phyloP scores from a whole-genome alignment of 2,329 filamentous ascomycete species.

The Leptosphaerulina australis region DNA sequence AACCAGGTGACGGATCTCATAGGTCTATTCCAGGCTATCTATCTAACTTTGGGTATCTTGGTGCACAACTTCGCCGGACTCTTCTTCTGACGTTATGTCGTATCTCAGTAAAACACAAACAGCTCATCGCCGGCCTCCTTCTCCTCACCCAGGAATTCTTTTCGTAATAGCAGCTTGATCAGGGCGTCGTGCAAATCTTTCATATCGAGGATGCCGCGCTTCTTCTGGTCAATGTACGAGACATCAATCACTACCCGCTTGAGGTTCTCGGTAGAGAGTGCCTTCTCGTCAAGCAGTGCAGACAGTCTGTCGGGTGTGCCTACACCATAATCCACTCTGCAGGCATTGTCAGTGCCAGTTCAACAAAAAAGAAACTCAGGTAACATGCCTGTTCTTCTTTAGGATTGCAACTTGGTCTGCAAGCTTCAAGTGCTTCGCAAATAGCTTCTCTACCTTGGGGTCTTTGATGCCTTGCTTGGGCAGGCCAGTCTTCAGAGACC shows the following conservation, averaged over 20 bases:
- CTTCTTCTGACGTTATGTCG: background rate
- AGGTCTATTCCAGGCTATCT: background rate
- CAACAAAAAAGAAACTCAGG: too few relatives aligned
- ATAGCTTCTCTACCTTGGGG: conserved; percentile 83
- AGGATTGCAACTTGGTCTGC: conserved; percentile 82
- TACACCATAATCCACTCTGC: conserved; percentile 81
- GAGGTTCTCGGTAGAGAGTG: conserved; percentile 72
- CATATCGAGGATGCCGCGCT: conserved; percentile 92
- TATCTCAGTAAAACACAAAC: conserved; percentile 42
- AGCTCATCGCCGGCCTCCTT: conserved; percentile 36
- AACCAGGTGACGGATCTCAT: background rate
- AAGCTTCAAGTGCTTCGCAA: conserved; percentile 98
- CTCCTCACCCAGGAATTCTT: conserved; percentile 64
- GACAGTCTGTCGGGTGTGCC: conserved; percentile 84
- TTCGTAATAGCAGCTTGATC: conserved; percentile 71
- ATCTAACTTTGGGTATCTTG: conserved; percentile 19
- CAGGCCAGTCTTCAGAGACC: conserved; percentile 71
- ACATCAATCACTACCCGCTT: conserved; percentile 86
- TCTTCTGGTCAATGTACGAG: conserved; percentile 93
- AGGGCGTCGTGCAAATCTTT: conserved; percentile 86
- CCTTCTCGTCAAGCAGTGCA: conserved; percentile 81
- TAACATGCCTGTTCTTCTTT: conserved; percentile 60
- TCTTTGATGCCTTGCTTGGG: conserved; percentile 62
- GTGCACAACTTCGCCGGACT: conserved; percentile 3
- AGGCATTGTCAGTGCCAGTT: conserved; percentile 20